Conservation (phyloP, 176 grass and related monocot species). For the Juncus inflexus region DNA sequence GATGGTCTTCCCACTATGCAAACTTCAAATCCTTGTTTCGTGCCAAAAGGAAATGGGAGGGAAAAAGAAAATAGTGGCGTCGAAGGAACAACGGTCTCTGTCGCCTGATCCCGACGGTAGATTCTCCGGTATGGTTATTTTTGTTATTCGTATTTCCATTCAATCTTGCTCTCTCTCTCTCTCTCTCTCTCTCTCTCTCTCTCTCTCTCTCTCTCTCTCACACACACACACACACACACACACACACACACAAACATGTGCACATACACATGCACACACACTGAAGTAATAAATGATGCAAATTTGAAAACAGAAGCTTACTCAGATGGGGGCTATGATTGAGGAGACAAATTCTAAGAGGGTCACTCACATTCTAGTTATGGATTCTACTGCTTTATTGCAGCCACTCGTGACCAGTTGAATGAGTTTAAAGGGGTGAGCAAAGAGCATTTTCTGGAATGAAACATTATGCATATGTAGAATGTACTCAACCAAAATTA, state of each 20-base stretch:
- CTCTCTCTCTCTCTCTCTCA: slow-evolving; percentile 17
- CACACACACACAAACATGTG: too few species aligned
- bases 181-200: too few species aligned
- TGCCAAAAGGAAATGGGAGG: too few species aligned
- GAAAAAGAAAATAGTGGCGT: slow-evolving; percentile 38
- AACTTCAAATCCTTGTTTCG: too few species aligned
- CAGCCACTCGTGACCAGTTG: slow-evolving; percentile 42
- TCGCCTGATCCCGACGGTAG: slow-evolving; percentile 57
- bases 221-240: too few species aligned
- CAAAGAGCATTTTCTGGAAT: too few species aligned
- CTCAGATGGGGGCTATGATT: slow-evolving; percentile 68
- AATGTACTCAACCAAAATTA: too few species aligned
- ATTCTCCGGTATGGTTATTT: slow-evolving; percentile 64
- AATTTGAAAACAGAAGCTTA: slow-evolving; percentile 85
- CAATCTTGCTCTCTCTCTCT: slow-evolving; percentile 63
- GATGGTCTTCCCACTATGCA: too few species aligned
- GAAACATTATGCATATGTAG: too few species aligned
- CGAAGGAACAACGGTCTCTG: slow-evolving; percentile 15
- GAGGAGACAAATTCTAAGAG: slow-evolving; percentile 39
- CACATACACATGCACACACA: background rate
- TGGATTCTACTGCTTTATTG: slow-evolving; percentile 46
- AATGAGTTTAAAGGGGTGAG: slow-evolving; percentile 57
- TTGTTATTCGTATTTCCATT: slow-evolving; percentile 44
- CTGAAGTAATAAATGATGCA: slow-evolving; percentile 15
- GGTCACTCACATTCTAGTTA: slow-evolving; percentile 64